phyloP scores from a whole-genome alignment of 129 eudicot species.

The Centaurea solstitialis region DNA sequence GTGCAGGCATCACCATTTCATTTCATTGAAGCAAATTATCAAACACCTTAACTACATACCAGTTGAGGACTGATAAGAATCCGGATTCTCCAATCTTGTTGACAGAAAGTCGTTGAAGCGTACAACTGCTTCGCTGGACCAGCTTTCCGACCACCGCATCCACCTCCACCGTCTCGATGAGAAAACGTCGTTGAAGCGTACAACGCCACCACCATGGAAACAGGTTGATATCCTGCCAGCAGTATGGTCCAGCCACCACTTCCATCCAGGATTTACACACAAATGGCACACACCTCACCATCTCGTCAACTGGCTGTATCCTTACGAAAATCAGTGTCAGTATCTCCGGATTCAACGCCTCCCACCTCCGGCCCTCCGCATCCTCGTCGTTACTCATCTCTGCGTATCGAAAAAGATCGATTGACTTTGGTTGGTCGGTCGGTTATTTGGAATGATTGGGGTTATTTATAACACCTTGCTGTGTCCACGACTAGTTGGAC shows the following conservation, averaged over 20 bases:
- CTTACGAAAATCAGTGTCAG: conserved; percentile 28
- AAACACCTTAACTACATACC: neutral
- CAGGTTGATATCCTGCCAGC: conserved; percentile 38
- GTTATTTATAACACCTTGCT: no score
- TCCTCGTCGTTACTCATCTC: neutral
- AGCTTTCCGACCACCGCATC: no score
- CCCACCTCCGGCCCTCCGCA: conserved; percentile 7
- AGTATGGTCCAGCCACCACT: conserved; percentile 35
- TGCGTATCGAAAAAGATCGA: neutral
- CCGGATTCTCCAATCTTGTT: no score
- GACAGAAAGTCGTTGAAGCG: no score
- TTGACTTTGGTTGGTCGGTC: no score
- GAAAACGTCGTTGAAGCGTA: no score
- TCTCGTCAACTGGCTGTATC: neutral
- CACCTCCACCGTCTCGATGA: no score
- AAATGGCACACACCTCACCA: conserved; percentile 18
- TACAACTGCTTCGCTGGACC: no score
- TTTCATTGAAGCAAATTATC: neutral
- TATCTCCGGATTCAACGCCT: conserved; percentile 27
- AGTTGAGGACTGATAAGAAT: no score
- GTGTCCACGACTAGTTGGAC: no score
- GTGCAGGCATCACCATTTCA: no score
- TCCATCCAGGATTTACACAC: conserved; percentile 40
- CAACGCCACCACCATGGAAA: conserved; percentile 22
- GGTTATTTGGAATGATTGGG: no score